Evolutionary conservation across 2,329 filamentous ascomycete genomes (phyloP).

Genomic region (Trichoderma arundinaceum): DNA sequence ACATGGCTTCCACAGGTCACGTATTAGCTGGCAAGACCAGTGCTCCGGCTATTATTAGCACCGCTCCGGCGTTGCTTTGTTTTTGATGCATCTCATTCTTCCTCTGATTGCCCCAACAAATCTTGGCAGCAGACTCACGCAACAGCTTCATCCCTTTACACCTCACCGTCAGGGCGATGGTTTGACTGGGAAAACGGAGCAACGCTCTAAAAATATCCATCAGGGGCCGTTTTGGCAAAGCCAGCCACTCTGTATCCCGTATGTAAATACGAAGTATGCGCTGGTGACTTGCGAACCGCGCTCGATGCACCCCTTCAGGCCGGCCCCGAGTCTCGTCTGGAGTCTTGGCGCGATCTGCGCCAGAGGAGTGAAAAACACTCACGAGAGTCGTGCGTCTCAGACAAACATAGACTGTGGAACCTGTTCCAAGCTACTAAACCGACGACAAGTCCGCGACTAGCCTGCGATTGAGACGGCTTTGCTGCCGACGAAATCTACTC

Average conservation of each 20-base stretch:
- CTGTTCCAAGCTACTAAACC: neutral
- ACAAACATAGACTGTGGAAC: neutral
- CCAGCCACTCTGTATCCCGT: neutral
- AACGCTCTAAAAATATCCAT: neutral
- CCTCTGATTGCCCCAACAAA: neutral
- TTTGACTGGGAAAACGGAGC: neutral
- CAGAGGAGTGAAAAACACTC: neutral
- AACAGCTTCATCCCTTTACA: neutral
- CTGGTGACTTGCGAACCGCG: neutral
- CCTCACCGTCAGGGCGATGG: neutral
- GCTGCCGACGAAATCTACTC: no score
- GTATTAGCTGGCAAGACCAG: neutral
- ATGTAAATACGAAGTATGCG: neutral
- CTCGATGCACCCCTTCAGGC: neutral
- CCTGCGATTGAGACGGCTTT: no score
- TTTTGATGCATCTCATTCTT: no score
- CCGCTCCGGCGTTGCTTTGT: no score
- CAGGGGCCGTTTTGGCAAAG: neutral
- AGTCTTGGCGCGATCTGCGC: neutral
- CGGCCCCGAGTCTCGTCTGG: neutral
- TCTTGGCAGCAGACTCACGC: neutral
- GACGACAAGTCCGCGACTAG: neutral
- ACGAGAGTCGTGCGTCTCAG: constrained; percentile 1
- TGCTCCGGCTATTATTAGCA: constrained; percentile 19
- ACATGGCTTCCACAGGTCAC: neutral